These are phyloP conservation scores for Ambrosiella cleistominuta DNA, from an alignment of 2,329 filamentous ascomycete genomes.

Conservation along the genomic window DNA sequence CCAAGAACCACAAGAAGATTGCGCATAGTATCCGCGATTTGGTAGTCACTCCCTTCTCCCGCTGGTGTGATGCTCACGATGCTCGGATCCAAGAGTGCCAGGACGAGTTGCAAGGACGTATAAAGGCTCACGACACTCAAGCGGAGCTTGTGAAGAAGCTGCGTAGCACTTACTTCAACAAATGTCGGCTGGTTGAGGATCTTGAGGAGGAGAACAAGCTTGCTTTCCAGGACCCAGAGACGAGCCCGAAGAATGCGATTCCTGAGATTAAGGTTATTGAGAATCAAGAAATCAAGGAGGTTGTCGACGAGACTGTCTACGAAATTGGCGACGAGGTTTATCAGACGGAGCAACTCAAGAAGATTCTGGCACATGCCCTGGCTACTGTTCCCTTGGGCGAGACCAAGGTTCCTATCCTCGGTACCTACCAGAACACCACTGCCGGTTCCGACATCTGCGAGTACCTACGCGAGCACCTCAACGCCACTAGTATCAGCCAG, in stretches of 20 bases:
- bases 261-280: slow-evolving; percentile 80
- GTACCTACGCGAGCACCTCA: slow-evolving; percentile 80
- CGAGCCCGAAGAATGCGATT: slow-evolving; percentile 48
- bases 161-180: slow-evolving; percentile 95
- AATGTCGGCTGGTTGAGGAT: slow-evolving; percentile 89
- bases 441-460: slow-evolving; percentile 86
- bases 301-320: slow-evolving; percentile 65
- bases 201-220: slow-evolving; percentile 97
- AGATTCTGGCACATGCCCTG: slow-evolving; percentile 72
- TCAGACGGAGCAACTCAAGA: slow-evolving; percentile 72
- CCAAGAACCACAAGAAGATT: slow-evolving; percentile 85
- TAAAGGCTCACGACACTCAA: slow-evolving; percentile 87
- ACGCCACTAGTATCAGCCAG: slow-evolving; percentile 67
- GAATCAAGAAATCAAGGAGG: slow-evolving; percentile 41
- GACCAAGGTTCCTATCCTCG: slow-evolving; percentile 86
- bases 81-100: slow-evolving; percentile 81
- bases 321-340: slow-evolving; percentile 88
- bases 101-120: slow-evolving; percentile 75
- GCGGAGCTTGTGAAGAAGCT: slow-evolving; percentile 81
- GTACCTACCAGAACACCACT: slow-evolving; percentile 86
- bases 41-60: slow-evolving; percentile 81
- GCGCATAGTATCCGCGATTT: slow-evolving; percentile 91
- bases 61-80: slow-evolving; percentile 94
- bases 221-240: slow-evolving; percentile 76
- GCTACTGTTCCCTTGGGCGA: slow-evolving; percentile 75